phyloP scores from a whole-genome alignment of 1,139 yeast species.

The Candida buenavistaensis region DNA sequence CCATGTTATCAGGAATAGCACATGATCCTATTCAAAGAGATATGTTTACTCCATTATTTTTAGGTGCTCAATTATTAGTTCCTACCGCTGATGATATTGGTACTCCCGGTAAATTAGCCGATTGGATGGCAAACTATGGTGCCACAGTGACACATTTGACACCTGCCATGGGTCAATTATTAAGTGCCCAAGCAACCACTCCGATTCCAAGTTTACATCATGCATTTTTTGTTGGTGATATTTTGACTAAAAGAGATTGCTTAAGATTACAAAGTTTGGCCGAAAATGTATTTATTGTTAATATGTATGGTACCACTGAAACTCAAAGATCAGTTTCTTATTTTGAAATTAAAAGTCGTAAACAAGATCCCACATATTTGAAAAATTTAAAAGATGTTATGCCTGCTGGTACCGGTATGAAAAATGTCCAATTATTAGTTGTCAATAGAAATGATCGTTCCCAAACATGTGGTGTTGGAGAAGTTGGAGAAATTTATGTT shows the following conservation, averaged over 20 bases:
- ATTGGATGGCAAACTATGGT: constrained; percentile 90
- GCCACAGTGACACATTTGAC: constrained; percentile 97
- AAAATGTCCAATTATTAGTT: constrained; percentile 87
- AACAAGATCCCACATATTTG: constrained; percentile 69
- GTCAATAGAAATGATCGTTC: constrained; percentile 87
- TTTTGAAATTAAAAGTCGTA: constrained; percentile 79
- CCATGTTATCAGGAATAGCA: constrained; percentile 98
- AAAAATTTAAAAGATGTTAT: constrained; percentile 88
- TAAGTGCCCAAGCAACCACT: constrained; percentile 94
- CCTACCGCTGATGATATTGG: constrained; percentile 98
- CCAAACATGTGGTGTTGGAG: constrained; percentile 97
- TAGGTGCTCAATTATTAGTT: constrained; percentile 89
- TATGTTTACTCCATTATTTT: constrained; percentile 94
- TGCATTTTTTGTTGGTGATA: constrained; percentile 98
- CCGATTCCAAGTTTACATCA: constrained; percentile 86
- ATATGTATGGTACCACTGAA: constrained; percentile 99
- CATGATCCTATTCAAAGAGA: constrained; percentile 99
- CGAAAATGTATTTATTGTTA: constrained; percentile 83
- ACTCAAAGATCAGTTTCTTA: constrained; percentile 97
- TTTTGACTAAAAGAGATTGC: constrained; percentile 95
- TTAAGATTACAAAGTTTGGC: constrained; percentile 89
- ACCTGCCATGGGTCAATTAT: constrained; percentile 98
- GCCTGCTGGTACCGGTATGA: constrained; percentile 99
- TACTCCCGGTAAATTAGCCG: constrained; percentile 95
- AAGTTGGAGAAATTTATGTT: constrained; percentile 96